Percentiles rank a stretch among this genome's conserved stretches.
Conservation (phyloP, 257 asterid genomes). For the Echites panduratus region DNA sequence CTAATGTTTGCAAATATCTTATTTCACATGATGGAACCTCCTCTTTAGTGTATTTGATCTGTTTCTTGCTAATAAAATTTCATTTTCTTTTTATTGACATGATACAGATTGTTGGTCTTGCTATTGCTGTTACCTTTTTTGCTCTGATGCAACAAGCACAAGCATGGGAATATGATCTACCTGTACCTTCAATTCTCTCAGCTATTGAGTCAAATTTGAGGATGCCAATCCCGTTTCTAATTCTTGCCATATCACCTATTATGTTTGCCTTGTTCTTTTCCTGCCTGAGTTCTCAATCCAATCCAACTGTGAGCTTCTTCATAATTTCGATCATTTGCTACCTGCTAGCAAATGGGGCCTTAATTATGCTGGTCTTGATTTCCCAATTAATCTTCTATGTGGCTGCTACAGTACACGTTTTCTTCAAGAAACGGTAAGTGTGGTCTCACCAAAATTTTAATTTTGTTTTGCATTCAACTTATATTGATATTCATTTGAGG, state of each 20-base stretch:
- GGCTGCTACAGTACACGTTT: conserved; percentile 52
- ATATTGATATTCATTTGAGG: background rate
- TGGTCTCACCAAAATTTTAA: conserved; percentile 7
- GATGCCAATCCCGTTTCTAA: conserved; percentile 56
- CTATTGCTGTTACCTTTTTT: conserved; percentile 65
- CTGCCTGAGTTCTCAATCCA: conserved; percentile 46
- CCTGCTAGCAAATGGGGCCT: conserved; percentile 69
- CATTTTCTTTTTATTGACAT: conserved; percentile 24
- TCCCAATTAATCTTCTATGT: conserved; percentile 59
- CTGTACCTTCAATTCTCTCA: conserved; percentile 75
- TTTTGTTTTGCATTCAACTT: conserved; percentile 6
- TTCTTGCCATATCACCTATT: conserved; percentile 52
- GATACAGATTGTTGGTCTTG: conserved; percentile 22
- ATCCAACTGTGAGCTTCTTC: conserved; percentile 54
- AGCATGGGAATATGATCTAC: conserved; percentile 81
- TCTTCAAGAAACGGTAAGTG: conserved; percentile 71
- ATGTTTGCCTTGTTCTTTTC: conserved; percentile 50
- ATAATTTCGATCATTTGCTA: conserved; percentile 65
- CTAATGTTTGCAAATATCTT: background rate
- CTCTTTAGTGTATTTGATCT: conserved; percentile 6
- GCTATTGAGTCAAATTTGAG: conserved; percentile 80
- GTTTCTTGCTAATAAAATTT: conserved; percentile 20
- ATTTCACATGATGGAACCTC: background rate
- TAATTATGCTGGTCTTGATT: conserved; percentile 49
- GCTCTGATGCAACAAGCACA: conserved; percentile 91